Evolutionary conservation across 2,329 filamentous ascomycete species (phyloP).

Genomic region (Colletotrichum neosansevieriae): DNA sequence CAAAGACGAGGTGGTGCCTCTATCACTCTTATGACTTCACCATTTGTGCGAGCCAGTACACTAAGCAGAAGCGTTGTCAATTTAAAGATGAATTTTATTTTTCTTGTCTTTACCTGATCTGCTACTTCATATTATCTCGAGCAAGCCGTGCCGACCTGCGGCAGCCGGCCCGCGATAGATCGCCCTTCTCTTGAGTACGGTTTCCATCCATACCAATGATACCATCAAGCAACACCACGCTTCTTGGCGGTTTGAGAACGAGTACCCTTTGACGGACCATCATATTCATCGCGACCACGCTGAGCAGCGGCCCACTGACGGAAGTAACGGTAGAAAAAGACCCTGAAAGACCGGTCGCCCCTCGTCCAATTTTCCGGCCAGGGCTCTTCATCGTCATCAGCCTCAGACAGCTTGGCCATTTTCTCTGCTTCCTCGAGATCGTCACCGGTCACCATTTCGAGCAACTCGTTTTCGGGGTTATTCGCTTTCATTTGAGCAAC

Average conservation of each 20-base stretch:
- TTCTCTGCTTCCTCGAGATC: background rate
- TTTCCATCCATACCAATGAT: too few species aligned
- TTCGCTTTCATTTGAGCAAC: background rate
- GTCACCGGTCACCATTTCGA: background rate
- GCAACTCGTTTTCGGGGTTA: background rate
- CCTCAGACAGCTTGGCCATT: background rate
- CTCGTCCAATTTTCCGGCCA: background rate
- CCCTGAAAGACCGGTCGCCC: background rate
- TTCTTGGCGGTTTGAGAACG: background rate
- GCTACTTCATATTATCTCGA: too few species aligned
- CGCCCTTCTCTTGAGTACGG: too few species aligned
- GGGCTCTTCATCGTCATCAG: background rate
- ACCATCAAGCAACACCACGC: background rate
- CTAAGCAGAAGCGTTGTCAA: too few species aligned
- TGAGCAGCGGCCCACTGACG: background rate
- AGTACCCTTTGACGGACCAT: constrained; percentile 1
- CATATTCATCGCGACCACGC: constrained; percentile 3
- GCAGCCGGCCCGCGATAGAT: too few species aligned
- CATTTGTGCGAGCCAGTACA: too few species aligned
- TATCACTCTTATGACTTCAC: too few species aligned
- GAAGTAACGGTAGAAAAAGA: constrained; percentile 1
- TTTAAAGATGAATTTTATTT: too few species aligned
- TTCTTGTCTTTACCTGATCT: too few species aligned
- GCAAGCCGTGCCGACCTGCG: too few species aligned
- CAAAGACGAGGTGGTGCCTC: too few species aligned